These are phyloP conservation scores for Cucurbita moschata DNA, from an alignment of 306 rosid genomes.

Conservation along the genomic window DNA sequence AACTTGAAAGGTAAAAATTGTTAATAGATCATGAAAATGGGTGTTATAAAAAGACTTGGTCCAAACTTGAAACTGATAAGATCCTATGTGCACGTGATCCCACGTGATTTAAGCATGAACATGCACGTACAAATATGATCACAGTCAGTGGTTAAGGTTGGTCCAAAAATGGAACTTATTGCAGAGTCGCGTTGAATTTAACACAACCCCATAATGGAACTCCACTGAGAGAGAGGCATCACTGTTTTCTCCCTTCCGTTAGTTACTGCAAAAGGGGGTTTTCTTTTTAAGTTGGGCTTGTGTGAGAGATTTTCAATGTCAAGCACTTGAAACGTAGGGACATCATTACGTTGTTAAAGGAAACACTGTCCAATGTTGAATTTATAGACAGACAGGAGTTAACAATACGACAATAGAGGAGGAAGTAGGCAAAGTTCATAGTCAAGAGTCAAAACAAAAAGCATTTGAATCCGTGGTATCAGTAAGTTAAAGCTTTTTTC, in stretches of 20 bases:
- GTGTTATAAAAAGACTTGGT: neutral
- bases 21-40: neutral
- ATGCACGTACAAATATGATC: constrained; percentile 1
- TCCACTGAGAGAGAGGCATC: neutral
- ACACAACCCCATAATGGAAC: neutral
- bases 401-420: neutral
- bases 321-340: neutral
- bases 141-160: neutral
- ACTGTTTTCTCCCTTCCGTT: neutral
- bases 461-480: neutral
- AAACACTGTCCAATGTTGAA: neutral
- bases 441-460: neutral
- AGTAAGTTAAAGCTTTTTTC: neutral
- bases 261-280: neutral
- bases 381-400: neutral
- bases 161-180: neutral
- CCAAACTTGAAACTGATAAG: neutral
- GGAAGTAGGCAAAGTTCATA: neutral
- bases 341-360: neutral
- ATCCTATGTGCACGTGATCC: constrained; percentile 1
- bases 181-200: neutral
- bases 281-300: neutral
- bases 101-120: neutral
- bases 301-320: neutral
- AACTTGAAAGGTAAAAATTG: neutral